phyloP scores from a whole-genome alignment of 495 filamentous ascomycete species.

The Aspergillus egyptiacus region DNA sequence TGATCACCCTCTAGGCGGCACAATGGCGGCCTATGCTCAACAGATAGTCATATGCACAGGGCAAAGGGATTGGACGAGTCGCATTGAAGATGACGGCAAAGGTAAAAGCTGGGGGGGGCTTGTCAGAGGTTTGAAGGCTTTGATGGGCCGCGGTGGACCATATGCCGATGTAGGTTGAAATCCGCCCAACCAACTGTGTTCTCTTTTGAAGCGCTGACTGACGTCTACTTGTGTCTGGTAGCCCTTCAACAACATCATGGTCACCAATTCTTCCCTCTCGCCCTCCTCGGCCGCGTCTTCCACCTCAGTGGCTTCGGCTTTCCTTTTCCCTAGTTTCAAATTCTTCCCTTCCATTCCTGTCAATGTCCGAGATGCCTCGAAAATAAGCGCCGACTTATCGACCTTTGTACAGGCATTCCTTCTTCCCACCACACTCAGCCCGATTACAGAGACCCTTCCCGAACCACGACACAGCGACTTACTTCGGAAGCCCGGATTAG shows the following conservation, averaged over 20 bases:
- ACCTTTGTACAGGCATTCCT: constrained; percentile 38
- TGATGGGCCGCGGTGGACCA: constrained; percentile 59
- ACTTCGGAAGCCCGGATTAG: constrained; percentile 26
- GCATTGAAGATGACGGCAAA: constrained; percentile 58
- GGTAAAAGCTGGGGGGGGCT: constrained; percentile 47
- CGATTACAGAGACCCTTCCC: constrained; percentile 48
- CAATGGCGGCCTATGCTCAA: constrained; percentile 72
- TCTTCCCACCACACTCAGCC: constrained; percentile 53
- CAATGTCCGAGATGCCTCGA: constrained; percentile 7
- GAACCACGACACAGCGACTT: constrained; percentile 24
- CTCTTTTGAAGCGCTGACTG: background rate
- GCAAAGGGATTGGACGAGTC: constrained; percentile 67
- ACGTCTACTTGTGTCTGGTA: constrained; percentile 25
- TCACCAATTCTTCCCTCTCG: constrained; percentile 65
- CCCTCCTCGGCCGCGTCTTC: constrained; percentile 30
- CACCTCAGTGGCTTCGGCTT: constrained; percentile 51
- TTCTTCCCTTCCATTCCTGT: constrained; percentile 64
- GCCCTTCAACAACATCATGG: constrained; percentile 73
- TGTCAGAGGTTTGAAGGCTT: constrained; percentile 60
- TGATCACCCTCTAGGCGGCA: constrained; percentile 58
- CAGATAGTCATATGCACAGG: constrained; percentile 82
- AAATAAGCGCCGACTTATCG: constrained; percentile 20
- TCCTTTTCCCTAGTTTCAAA: constrained; percentile 73
- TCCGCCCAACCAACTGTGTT: constrained; percentile 1
- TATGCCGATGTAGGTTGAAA: constrained; percentile 66